Conservation (phyloP, 2,329 filamentous ascomycete species). For the Arthrobotrys musiformis region DNA sequence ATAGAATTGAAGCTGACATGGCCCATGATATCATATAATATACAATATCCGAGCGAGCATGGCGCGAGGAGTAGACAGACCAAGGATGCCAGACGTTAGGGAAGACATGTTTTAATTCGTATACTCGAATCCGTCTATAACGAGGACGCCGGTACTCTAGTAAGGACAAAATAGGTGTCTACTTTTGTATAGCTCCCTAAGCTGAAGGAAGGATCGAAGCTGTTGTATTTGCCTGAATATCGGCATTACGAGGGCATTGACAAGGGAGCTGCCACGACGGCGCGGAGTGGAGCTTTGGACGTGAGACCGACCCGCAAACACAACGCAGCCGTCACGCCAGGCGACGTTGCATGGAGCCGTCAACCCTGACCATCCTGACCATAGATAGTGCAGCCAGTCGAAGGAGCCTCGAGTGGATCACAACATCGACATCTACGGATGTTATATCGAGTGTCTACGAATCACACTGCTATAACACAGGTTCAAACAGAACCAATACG, state of each 20-base stretch:
- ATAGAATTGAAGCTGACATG: background rate
- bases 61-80: conserved; percentile 1
- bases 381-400: too few species aligned
- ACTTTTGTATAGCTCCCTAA: background rate
- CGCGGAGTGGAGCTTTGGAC: conserved; percentile 2
- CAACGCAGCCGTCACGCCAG: conserved; percentile 27
- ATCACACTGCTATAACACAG: background rate
- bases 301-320: conserved; percentile 32
- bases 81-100: conserved; percentile 19
- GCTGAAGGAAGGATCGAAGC: conserved; percentile 5
- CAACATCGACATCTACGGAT: conserved; percentile 6
- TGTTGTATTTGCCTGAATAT: background rate
- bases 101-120: background rate
- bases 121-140: background rate
- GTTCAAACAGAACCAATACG: background rate
- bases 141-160: background rate
- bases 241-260: conserved; percentile 19
- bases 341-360: too few species aligned
- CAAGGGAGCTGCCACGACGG: conserved; percentile 20
- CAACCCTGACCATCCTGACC: too few species aligned
- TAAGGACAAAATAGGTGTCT: background rate
- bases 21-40: background rate
- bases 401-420: too few species aligned
- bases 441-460: too few species aligned
- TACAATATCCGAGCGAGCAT: too few species aligned